Conservation (phyloP, 345 rosid species). For the Sisymbrium altissimum region DNA sequence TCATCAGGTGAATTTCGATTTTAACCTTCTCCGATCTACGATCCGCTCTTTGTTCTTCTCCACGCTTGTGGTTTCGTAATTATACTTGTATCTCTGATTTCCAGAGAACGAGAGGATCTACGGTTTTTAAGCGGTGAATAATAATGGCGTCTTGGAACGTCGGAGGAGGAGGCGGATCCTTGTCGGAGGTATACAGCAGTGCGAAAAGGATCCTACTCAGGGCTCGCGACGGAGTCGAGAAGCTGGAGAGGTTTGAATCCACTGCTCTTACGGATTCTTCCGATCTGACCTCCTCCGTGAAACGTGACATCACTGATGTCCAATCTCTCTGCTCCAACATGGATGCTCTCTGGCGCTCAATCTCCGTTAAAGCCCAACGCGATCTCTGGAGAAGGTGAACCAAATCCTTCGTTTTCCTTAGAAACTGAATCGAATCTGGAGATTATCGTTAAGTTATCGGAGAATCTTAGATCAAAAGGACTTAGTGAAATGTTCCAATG, state of each 20-base stretch:
- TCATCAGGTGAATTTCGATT: slow-evolving; percentile 2
- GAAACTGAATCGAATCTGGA: neutral
- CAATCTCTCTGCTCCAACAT: slow-evolving; percentile 71
- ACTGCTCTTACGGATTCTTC: slow-evolving; percentile 57
- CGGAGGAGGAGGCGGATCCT: slow-evolving; percentile 57
- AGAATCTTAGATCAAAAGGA: no score
- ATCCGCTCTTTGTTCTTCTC: neutral
- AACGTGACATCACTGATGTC: slow-evolving; percentile 70
- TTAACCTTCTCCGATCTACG: neutral
- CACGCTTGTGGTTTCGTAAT: no score
- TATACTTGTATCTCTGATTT: neutral
- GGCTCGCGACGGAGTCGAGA: slow-evolving; percentile 83
- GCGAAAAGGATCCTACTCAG: slow-evolving; percentile 58
- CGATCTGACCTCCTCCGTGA: slow-evolving; percentile 64
- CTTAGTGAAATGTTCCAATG: no score
- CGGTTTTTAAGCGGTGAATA: neutral
- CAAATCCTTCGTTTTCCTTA: neutral
- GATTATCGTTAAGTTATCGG: no score
- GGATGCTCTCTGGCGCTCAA: slow-evolving; percentile 85
- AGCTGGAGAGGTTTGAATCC: slow-evolving; percentile 68
- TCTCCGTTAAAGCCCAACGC: slow-evolving; percentile 74
- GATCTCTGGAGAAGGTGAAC: slow-evolving; percentile 92
- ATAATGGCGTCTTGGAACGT: slow-evolving; percentile 24
- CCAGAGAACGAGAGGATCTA: slow-evolving; percentile 1
- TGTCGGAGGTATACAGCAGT: slow-evolving; percentile 63